Base-by-base conservation (phyloP, 306 rosid species). In the Astragalus membranaceus region DNA sequence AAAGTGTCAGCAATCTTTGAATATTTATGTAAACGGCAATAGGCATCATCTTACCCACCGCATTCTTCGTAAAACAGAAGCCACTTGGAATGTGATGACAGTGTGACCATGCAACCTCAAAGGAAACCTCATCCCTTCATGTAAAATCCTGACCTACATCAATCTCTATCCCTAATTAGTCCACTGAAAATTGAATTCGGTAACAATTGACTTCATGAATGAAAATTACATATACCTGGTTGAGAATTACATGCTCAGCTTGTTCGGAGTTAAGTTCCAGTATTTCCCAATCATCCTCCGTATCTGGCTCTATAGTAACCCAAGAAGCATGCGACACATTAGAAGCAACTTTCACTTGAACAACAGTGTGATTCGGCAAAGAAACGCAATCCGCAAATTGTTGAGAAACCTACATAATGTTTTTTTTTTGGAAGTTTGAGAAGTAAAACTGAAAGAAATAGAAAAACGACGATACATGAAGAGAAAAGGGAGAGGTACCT, bases 251-350 rank as follows among this genome's bases (percentile, higher is more conserved):
- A 29, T 81, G 90, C 81, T 93, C 97, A 6, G 98, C 98, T 44
- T 80, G 86, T 64, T 93, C 92, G 0, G 97, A 76, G 51, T 90
- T 90, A 35, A 93, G 91, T 83, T 90, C 98, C 84, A 93, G 42
- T 39, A 93, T 90, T 69, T 93, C 98, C 98, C 98, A 93, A 49
- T 93, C 98, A 78, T 93, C 98, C 76, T 90, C 98, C 1, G 86
- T 80, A 39, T 74, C 60, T 4, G 98, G 98, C 66, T 90, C 96
- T 5, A 93, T 75, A 1, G 88, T 75, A 13, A 93, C 85, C 8
- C 76, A 67, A 74, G 90, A 84, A 59, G 98, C 97, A 63, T 85
- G 86, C 1, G 85, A 76, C 17, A 88, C 90, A 56, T 70, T 83
- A n/a, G 83, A 70, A 69, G 83, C 78, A 30, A 75, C 97, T 64